Base-by-base conservation (phyloP, 495 filamentous ascomycete species). In the Podospora comata region DNA sequence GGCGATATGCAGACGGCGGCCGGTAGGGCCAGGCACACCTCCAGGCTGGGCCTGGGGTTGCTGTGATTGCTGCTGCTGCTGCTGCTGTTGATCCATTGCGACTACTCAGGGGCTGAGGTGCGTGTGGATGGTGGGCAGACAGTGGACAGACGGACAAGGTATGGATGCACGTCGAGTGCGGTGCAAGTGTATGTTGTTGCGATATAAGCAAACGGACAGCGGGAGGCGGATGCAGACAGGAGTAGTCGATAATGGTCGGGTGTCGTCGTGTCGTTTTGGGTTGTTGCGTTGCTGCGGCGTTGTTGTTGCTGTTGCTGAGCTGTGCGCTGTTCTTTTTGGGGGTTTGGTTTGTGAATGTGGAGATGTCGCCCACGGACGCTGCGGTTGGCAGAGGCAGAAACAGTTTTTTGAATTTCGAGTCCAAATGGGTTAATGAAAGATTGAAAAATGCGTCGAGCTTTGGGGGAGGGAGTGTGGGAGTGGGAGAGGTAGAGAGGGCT, bases 1-100 rank as follows among this genome's bases (percentile, higher is more conserved):
- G 75, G 96, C 95, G 78, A 99, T 97, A 82, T 98, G 94, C 72
- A 98, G 87, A 78, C 93, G 90, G 75, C 95, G 93, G 72, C 93
- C 93, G 68, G 89, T 81, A 69, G 94, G 92, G 69, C 93, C 93
- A 78, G 89, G 87, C 62, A 90, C 88, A 75, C 89, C 91, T 73
- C 87, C 83, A 59, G 81, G 71, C 70, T 80, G 83, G 72, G 82
- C 82, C 78, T 80, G 80, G 72, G 81, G 79, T 71, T 79, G 76
- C 67, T 79, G 77, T 71, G 66, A 60, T 89, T 81, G 79, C 65
- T 78, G 76, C 65, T 78, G 75, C 71, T 90, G 90, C 74, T 88
- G 88, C 80, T 93, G 92, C 59, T 61, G 59, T 63, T 63, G 61
- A 81, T 97, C 93, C 92, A 96, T 97, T 71, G 78, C 70, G 71